Evolutionary conservation across 2,329 filamentous ascomycete species (phyloP).

Genomic region (Xylaria sp.): DNA sequence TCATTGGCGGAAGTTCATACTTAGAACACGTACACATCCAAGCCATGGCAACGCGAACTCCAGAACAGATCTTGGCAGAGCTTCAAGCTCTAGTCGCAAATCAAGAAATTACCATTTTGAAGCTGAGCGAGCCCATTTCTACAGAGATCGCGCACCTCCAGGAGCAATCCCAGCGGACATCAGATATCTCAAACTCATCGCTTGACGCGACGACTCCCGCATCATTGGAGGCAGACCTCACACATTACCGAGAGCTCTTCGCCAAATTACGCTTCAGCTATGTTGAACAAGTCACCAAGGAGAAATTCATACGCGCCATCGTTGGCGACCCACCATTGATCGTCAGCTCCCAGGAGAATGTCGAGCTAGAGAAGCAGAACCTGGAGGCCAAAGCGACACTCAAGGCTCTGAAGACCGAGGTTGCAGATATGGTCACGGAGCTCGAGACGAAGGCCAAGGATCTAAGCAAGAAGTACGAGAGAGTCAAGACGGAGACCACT

Average conservation of each 20-base stretch:
- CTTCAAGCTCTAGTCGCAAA: conserved; percentile 66
- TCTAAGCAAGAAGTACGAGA: conserved; percentile 66
- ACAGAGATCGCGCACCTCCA: conserved; percentile 58
- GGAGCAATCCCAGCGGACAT: conserved; percentile 67
- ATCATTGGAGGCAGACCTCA: conserved; percentile 82
- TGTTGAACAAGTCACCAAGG: conserved; percentile 97
- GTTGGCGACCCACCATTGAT: conserved; percentile 90
- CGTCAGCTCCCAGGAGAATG: conserved; percentile 83
- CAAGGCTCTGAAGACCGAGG: conserved; percentile 82
- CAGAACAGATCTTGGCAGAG: conserved; percentile 58
- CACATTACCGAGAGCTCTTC: conserved; percentile 94
- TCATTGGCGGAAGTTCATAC: not conserved
- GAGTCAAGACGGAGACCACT: conserved; percentile 60
- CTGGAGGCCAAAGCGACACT: conserved; percentile 78
- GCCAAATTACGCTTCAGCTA: conserved; percentile 97
- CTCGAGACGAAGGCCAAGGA: conserved; percentile 74
- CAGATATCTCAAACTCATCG: conserved; percentile 75
- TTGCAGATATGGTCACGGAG: conserved; percentile 76
- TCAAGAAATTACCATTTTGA: conserved; percentile 77
- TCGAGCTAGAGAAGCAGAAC: conserved; percentile 76
- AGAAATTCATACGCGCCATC: conserved; percentile 94
- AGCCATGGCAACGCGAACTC: conserved; percentile 47
- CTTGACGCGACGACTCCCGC: conserved; percentile 77
- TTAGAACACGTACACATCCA: not conserved
- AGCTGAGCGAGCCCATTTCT: conserved; percentile 79